Percentiles rank a stretch among this genome's conserved stretches.
Conservation (phyloP, 1,284 basidiomycete genomes). For the Ganoderma leucocontextum region DNA sequence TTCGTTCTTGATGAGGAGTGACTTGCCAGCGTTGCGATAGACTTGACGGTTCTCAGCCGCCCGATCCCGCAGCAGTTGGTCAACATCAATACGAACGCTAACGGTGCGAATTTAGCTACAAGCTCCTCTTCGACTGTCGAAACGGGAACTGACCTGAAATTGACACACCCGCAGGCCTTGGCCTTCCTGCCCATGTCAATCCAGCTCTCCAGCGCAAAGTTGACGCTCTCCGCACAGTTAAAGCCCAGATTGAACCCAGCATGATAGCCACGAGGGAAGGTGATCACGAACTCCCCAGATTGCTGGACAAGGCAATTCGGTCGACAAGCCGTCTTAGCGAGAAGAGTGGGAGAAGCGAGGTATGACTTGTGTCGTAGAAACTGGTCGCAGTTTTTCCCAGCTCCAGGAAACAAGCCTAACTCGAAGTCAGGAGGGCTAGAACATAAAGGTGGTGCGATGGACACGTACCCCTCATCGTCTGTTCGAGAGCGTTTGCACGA, state of each 20-base stretch:
- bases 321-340: constrained; percentile 83
- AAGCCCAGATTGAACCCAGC: constrained; percentile 97
- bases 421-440: neutral
- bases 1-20: constrained; percentile 15
- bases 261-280: constrained; percentile 94
- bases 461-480: constrained; percentile 78
- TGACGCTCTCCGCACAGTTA: constrained; percentile 98
- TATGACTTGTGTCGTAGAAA: constrained; percentile 98
- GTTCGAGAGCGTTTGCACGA: constrained; percentile 80
- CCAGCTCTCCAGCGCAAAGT: constrained; percentile 97
- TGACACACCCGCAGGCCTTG: constrained; percentile 84
- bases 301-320: constrained; percentile 93
- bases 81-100: constrained; percentile 93
- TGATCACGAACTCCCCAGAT: constrained; percentile 94
- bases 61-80: constrained; percentile 76
- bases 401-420: constrained; percentile 86
- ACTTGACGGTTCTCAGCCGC: constrained; percentile 52
- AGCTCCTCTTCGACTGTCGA: neutral
- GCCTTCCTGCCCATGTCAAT: constrained; percentile 87
- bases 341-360: constrained; percentile 87
- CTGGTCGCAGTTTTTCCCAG: constrained; percentile 86
- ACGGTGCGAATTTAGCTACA: neutral
- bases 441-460: neutral
- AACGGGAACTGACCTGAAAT: constrained; percentile 69
- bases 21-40: constrained; percentile 25